Evolutionary conservation across 2,329 filamentous ascomycete species (phyloP).

Genomic region (Xylaria sp.): DNA sequence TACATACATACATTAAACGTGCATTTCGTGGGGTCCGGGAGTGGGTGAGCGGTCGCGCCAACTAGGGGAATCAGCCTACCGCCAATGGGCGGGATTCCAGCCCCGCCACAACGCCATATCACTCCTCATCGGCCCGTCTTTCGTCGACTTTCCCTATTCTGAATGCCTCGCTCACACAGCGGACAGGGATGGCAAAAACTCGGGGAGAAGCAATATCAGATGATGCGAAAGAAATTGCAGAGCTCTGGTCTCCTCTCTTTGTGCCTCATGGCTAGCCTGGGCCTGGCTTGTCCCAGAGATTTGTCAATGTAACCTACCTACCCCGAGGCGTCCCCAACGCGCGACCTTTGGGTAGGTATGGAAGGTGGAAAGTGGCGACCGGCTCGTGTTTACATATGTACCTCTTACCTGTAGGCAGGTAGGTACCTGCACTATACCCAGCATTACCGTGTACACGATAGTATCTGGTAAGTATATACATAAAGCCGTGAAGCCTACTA

Average conservation of each 20-base stretch:
- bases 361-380: neutral
- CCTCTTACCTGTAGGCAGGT: neutral
- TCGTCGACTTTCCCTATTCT: conserved; percentile 29
- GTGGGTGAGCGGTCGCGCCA: conserved; percentile 15
- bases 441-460: neutral
- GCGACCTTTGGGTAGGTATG: neutral
- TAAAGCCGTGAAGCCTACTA: neutral
- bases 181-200: conserved; percentile 10
- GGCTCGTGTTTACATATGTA: neutral
- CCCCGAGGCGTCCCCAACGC: conserved; percentile 15
- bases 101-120: conserved; percentile 19
- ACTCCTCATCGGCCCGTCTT: conserved; percentile 36
- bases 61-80: conserved; percentile 9
- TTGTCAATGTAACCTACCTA: conserved; percentile 34
- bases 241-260: neutral
- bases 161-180: neutral
- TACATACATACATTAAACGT: neutral
- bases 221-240: conserved; percentile 17
- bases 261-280: neutral
- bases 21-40: neutral
- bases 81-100: conserved; percentile 30
- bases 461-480: neutral
- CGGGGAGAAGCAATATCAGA: conserved; percentile 17
- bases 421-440: neutral
- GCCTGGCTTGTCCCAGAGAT: conserved; percentile 10